Evolutionary conservation across 2,329 filamentous ascomycete genomes (phyloP).

Genomic region (Penicillium glabrum): DNA sequence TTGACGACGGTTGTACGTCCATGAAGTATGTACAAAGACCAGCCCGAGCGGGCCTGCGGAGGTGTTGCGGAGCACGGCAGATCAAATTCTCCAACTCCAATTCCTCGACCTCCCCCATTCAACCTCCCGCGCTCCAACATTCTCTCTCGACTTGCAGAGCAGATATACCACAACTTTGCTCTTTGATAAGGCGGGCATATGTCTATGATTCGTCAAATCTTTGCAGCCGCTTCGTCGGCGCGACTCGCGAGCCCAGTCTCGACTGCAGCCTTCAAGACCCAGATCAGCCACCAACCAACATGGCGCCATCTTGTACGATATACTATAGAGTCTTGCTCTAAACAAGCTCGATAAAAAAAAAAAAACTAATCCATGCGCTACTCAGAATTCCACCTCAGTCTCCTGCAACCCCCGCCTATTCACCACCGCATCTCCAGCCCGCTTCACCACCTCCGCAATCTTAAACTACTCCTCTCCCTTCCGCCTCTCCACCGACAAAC

Average conservation of each 20-base stretch:
- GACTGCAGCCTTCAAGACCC: constrained; percentile 8
- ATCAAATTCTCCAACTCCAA: constrained; percentile 8
- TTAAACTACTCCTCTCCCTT: constrained; percentile 18
- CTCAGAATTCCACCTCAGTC: neutral
- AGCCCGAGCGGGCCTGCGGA: neutral
- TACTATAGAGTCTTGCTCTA: neutral
- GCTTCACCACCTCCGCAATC: constrained; percentile 14
- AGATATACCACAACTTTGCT: neutral
- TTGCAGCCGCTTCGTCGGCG: constrained; percentile 15
- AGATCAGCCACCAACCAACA: constrained; percentile 11
- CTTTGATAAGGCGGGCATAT: neutral
- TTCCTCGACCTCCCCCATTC: neutral
- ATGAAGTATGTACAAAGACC: neutral
- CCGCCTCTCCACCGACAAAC: constrained; percentile 25
- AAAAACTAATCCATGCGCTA: neutral
- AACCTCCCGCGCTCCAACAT: neutral
- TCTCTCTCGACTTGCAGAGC: neutral
- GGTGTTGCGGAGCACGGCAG: constrained; percentile 11
- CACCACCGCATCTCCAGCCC: constrained; percentile 10
- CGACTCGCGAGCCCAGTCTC: constrained; percentile 6
- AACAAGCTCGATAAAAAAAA: neutral
- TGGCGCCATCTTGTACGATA: constrained; percentile 17
- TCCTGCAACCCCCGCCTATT: constrained; percentile 9
- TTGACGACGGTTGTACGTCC: neutral
- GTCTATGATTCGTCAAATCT: constrained; percentile 16